Conservation (phyloP, 176 grass and related monocot genomes). For the Rhynchospora tenuis region DNA sequence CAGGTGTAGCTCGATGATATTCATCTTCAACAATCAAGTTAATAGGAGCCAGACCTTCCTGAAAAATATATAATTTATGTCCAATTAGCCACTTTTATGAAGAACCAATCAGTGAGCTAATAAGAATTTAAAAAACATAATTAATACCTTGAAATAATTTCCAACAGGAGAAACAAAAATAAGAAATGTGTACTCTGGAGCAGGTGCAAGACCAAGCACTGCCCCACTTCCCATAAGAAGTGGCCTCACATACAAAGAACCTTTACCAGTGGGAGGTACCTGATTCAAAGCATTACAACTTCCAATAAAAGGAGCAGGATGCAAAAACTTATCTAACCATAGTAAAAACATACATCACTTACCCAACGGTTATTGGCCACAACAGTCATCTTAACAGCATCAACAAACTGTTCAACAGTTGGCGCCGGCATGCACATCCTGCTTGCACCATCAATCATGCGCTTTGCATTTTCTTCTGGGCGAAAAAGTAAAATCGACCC, state of each 20-base stretch:
- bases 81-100: background rate
- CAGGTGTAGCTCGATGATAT: conserved; percentile 77
- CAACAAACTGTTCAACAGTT: conserved; percentile 63
- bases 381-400: conserved; percentile 68
- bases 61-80: conserved; percentile 22
- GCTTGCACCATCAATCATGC: conserved; percentile 63
- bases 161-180: conserved; percentile 88
- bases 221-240: conserved; percentile 71
- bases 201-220: conserved; percentile 78
- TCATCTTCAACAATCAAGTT: conserved; percentile 81
- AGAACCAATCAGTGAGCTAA: background rate
- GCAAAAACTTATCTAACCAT: background rate
- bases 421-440: conserved; percentile 83
- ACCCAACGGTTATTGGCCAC: conserved; percentile 88
- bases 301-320: background rate
- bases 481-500: conserved; percentile 73
- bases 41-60: conserved; percentile 75
- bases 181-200: conserved; percentile 73
- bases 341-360: conserved; percentile 1
- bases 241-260: conserved; percentile 89
- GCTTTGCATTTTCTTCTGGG: conserved; percentile 60
- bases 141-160: conserved; percentile 81
- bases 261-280: conserved; percentile 79
- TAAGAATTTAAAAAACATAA: conserved; percentile 6
- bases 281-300: conserved; percentile 21